Base-by-base conservation (phyloP, 768 basidiomycete species). In the Tylopilus vinaceipallidus region DNA sequence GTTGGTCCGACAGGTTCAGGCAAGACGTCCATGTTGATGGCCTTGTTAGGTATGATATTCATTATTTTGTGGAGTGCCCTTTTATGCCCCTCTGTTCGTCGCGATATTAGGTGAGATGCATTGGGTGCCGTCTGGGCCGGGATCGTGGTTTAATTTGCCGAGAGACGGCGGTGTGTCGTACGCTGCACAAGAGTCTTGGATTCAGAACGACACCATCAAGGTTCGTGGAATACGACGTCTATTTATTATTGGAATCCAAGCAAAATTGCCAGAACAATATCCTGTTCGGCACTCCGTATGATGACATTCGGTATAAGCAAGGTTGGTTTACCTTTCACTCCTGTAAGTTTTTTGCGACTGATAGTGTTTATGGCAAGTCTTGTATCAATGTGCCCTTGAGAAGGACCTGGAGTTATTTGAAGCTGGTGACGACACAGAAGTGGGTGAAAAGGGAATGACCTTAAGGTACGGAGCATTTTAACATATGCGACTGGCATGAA, bases 161-260 rank as follows among this genome's bases (percentile, higher is more conserved):
- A 43, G 39, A 22, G 16, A 43, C n/a, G 22, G 46, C 5, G 46
- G 46, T 9, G 39, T 47, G 17, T 39, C 46, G 17, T 43, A 43
- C 14, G 30, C 46, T 44, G 46, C 40, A 19, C 40, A 47, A 11
- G 30, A 47, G 3, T 47, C 46, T 3, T 47, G 46, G 46, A 23
- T 47, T 24, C 46, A 47, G 29, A 47, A 44, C n/a, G 46, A 47
- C 13, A 47, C 46, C 40, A 47, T 43, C 40, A 47, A 44, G 39
- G n/a, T n/a, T n/a, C n/a, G n/a, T n/a, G n/a, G n/a, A n/a, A n/a
- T n/a, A n/a, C n/a, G n/a, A n/a, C n/a, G n/a, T n/a, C n/a, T 9
- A 3, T 26, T 2, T 20, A 9, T 11, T 23, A 13, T 9, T 3
- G n/a, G 20, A n/a, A 5, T 13, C 20, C 6, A 12, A 23, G 7